Percentiles rank a stretch among this genome's conserved stretches.
Conservation (phyloP, 768 basidiomycete genomes). For the Tylopilus vinaceipallidus region DNA sequence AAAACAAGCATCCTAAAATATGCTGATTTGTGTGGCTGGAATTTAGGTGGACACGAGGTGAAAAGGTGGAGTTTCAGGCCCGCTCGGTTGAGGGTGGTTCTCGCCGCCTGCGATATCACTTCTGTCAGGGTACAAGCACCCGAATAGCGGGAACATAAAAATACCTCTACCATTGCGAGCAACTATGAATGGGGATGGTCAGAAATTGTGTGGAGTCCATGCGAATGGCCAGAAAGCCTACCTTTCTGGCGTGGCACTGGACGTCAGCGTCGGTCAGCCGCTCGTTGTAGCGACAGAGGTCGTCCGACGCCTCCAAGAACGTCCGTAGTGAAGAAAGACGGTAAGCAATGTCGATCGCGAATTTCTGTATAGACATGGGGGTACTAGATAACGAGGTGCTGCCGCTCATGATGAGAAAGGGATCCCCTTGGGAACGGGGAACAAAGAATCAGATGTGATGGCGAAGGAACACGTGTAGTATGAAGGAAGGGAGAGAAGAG, state of each 20-base stretch:
- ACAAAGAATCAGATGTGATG: slow-evolving; percentile 12
- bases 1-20: slow-evolving; percentile 50
- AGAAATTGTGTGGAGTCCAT: slow-evolving; percentile 2
- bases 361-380: slow-evolving; percentile 21
- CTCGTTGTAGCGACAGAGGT: slow-evolving; percentile 20
- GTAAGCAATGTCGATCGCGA: slow-evolving; percentile 28
- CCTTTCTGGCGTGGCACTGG: slow-evolving; percentile 29
- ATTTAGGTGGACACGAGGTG: slow-evolving; percentile 40
- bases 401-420: slow-evolving; percentile 14
- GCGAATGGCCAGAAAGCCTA: not conserved
- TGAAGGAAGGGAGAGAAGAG: slow-evolving; percentile 10
- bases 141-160: slow-evolving; percentile 10
- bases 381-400: slow-evolving; percentile 11
- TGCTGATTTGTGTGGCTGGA: slow-evolving; percentile 42
- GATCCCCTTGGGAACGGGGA: slow-evolving; percentile 17
- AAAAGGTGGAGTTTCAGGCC: slow-evolving; percentile 46
- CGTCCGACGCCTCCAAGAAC: slow-evolving; percentile 31
- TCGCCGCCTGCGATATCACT: slow-evolving; percentile 38
- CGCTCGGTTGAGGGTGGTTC: slow-evolving; percentile 42
- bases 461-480: not conserved
- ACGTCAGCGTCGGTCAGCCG: slow-evolving; percentile 21
- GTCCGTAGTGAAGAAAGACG: slow-evolving; percentile 30
- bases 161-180: slow-evolving; percentile 52
- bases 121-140: not conserved
- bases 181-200: slow-evolving; percentile 35